Base-by-base conservation (phyloP, 129 eudicot species). In the Escallonia herrerae region DNA sequence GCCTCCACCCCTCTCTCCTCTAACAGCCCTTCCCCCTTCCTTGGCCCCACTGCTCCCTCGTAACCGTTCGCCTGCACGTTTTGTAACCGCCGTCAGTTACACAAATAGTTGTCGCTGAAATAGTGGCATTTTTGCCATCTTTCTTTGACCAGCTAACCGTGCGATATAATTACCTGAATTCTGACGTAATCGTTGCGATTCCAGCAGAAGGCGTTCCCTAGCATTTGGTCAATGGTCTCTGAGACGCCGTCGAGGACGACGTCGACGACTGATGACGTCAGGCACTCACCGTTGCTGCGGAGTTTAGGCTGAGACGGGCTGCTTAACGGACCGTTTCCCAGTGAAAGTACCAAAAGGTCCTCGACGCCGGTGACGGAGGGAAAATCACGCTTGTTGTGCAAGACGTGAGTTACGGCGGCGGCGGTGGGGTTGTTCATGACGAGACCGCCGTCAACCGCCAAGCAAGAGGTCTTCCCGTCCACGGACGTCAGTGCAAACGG, bases 191-290 rank as follows among this genome's bases (percentile, higher is more conserved):
- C 90, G 10, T 62, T 64, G 8, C 66, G 91, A 68, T 83, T 93
- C 87, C 86, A 93, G 69, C 82, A 85, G 76, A 93, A 93, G 9
- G 98, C 91, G 70, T 93, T 88, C 4, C 91, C 89, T 3, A 93
- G 66, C 91, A 93, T 77, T 67, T 93, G 98, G 60, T 93, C 98
- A 41, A 88, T 57, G 15, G 91, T 93, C 55, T 93, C 98, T 13
- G 96, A 88, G 5, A 88, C 95, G 65, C 98, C 98, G 66, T 88
- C 98, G 15, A 86, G 82, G 42, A 62, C 96, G 58, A 93, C 81
- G 56, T 74, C 85, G 38, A 88, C 84, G 59, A 93, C 74, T 1
- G 86, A 51, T 2, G 82, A 74, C 63, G 75, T 65, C 12, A 71
- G 40, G 46, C 94, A 82, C 6, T 65, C 70, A 5, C 95, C 90